phyloP scores from a whole-genome alignment of 352 stramenopile genomes.

The Phytophthora pistaciae region DNA sequence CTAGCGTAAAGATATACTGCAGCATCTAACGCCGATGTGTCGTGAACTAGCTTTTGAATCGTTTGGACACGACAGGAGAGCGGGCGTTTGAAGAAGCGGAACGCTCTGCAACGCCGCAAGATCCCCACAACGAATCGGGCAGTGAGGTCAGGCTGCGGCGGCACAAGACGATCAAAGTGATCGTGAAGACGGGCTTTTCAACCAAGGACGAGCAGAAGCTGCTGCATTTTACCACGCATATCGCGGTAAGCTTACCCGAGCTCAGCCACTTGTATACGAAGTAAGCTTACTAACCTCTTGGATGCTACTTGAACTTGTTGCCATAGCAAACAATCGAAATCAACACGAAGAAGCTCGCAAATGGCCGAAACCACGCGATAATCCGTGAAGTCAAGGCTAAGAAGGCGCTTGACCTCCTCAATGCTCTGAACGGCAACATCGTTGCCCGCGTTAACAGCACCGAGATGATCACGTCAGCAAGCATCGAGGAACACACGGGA shows the following conservation, averaged over 20 bases:
- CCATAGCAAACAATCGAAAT: slow-evolving; percentile 59
- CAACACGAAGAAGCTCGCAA: slow-evolving; percentile 49
- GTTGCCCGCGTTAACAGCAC: slow-evolving; percentile 12
- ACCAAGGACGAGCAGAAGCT: slow-evolving; percentile 74
- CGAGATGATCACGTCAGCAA: slow-evolving; percentile 15
- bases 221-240: slow-evolving; percentile 68
- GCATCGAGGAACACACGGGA: neutral
- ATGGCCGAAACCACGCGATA: slow-evolving; percentile 45
- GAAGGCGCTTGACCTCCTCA: slow-evolving; percentile 64
- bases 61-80: slow-evolving; percentile 38
- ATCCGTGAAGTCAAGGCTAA: slow-evolving; percentile 55
- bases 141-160: slow-evolving; percentile 53
- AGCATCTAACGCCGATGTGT: no score
- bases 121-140: slow-evolving; percentile 34
- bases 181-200: slow-evolving; percentile 50
- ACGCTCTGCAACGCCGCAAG: slow-evolving; percentile 19
- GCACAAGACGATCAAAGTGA: slow-evolving; percentile 36
- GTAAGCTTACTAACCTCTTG: neutral
- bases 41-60: slow-evolving; percentile 39
- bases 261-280: no score
- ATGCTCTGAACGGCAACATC: slow-evolving; percentile 61
- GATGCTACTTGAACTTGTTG: neutral
- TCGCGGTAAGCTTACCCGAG: slow-evolving; percentile 37
- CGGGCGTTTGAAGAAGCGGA: slow-evolving; percentile 9
- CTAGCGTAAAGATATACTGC: no score